Conservation (phyloP, 2,329 filamentous ascomycete species). For the Ophiognomonia clavigignenti-juglandacearum region DNA sequence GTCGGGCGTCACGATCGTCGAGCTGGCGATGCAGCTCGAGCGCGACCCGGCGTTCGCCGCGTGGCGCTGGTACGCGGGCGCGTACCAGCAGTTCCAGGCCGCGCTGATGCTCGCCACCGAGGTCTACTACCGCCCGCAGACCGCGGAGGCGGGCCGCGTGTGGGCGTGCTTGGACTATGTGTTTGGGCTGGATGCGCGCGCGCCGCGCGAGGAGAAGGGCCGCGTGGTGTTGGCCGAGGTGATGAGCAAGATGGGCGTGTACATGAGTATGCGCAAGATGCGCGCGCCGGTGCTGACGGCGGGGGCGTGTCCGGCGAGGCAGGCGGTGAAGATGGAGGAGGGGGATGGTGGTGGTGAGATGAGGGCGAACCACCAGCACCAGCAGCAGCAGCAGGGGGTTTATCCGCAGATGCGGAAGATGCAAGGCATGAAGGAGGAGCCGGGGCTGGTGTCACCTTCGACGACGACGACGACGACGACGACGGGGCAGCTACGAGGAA, state of each 20-base stretch:
- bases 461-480: neutral
- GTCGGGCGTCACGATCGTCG: constrained; percentile 49
- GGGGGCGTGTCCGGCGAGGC: constrained; percentile 30
- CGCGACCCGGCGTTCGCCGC: constrained; percentile 39
- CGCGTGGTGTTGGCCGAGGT: constrained; percentile 59
- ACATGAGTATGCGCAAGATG: constrained; percentile 54
- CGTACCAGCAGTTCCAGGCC: constrained; percentile 68
- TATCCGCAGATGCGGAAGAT: neutral
- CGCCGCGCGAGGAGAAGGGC: constrained; percentile 52
- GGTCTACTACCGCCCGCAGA: constrained; percentile 53
- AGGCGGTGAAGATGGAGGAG: constrained; percentile 28
- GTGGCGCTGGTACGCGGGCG: constrained; percentile 69
- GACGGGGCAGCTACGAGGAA: neutral
- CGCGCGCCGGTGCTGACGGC: constrained; percentile 44
- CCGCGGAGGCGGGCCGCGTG: constrained; percentile 58
- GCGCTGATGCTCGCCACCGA: constrained; percentile 66
- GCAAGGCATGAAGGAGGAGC: neutral
- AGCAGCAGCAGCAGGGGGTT: constrained; percentile 9
- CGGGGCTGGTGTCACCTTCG: neutral
- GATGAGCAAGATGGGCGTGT: constrained; percentile 53
- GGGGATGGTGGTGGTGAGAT: neutral
- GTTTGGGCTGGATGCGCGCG: constrained; percentile 53
- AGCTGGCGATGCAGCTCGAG: constrained; percentile 43
- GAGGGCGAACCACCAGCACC: neutral
- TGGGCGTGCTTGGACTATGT: constrained; percentile 70